A percentile compares a stretch with the other conserved stretches of the same genome.
Evolutionary conservation across 73 alveolate species (phyloP).

Genomic region (Stentor coeruleus): DNA sequence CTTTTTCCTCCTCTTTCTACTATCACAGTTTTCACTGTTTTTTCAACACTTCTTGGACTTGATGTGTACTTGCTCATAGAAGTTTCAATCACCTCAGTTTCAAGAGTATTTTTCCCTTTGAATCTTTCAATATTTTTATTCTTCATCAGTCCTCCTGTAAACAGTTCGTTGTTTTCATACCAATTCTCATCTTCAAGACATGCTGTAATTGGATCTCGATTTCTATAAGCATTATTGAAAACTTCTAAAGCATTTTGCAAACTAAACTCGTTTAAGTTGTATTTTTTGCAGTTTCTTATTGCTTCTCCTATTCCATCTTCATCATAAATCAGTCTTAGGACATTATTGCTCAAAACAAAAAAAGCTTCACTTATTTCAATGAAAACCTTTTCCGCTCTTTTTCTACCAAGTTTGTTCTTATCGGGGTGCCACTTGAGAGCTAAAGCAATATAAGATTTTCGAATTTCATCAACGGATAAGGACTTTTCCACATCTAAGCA

Average conservation of each 20-base stretch:
- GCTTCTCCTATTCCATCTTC: background rate
- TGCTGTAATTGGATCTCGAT: background rate
- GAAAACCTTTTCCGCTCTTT: background rate
- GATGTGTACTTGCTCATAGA: too few species aligned
- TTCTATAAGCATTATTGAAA: background rate
- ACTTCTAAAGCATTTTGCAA: background rate
- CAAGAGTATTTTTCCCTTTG: background rate
- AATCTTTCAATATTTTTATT: background rate
- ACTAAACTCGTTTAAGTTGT: background rate
- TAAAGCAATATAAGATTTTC: background rate
- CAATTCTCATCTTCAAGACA: background rate
- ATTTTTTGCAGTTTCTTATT: background rate
- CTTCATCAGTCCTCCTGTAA: background rate
- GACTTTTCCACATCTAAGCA: background rate
- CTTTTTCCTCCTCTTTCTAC: constrained; percentile 62
- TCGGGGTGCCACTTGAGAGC: background rate
- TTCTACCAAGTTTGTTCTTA: background rate
- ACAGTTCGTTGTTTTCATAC: background rate
- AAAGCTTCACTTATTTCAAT: background rate
- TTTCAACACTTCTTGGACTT: constrained; percentile 61
- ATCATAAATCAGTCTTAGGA: background rate
- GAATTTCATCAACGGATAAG: background rate
- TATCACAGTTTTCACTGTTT: constrained; percentile 57
- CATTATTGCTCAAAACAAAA: background rate
- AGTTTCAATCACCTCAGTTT: background rate